Base-by-base conservation (phyloP, 305 asterid species). In the Fraxinus xanthoxyloides region DNA sequence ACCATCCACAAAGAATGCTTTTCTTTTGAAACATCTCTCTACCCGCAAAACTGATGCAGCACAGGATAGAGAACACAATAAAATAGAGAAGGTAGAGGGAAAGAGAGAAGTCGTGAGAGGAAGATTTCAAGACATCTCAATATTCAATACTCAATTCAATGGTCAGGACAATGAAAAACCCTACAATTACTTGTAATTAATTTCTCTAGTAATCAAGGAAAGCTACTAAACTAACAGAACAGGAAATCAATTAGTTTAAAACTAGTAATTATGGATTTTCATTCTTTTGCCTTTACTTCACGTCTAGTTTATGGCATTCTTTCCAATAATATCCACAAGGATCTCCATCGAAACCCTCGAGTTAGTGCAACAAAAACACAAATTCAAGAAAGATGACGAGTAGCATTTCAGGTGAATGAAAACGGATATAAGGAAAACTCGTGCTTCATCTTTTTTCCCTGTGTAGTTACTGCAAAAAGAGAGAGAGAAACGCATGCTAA, bases 321-420 rank as follows among this genome's bases (percentile, higher is more conserved):
- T 26, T 30, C 21, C 38, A 67, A 13, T 38, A 67, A 67, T 28
- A 28, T 30, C 21, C 35, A 28, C 8, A 67, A 10, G 74, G 35
- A 67, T 63, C 72, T 24, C 34, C 1, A 63, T 63, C 7, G 13
- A 63, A 24, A 63, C 72, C 72, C 72, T 24, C 5, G 6, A 9
- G 9, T 12, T 12, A 61, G 63, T 7, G 8, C 26, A n/a, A n/a
- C 24, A 48, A n/a, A 54, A 54, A 5, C 26, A 54, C 65, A 54
- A 17, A 54, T 54, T 54, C 65, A n/a, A 0, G 10, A 4, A 19
- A 65, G 35, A 65, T 65, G 36, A 26, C 12, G 9, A 8, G 17
- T 61, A 82, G 79, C 75, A 28, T 77, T 82, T 77, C 74, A 72
- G 76, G 65, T 56, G 74, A 77, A 72, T 51, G 74, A 77, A 48